These are phyloP conservation scores for Ustanciosporium gigantosporum DNA, from an alignment of 1,284 basidiomycete genomes.

Conservation along the genomic window DNA sequence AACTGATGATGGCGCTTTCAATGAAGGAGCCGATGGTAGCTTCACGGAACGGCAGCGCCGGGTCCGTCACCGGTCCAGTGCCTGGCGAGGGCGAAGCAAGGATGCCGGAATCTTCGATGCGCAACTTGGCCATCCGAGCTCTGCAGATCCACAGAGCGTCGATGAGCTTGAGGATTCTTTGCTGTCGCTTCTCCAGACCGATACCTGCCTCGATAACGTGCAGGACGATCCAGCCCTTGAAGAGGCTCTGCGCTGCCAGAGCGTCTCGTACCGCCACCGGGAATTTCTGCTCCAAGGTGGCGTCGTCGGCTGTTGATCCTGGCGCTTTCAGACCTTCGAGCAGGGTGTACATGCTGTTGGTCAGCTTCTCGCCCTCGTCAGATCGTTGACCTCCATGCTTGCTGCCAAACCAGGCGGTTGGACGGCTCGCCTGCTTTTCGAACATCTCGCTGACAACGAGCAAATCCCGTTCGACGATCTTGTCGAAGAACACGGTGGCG, in stretches of 20 bases:
- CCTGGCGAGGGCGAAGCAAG: background rate
- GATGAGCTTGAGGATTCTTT: constrained; percentile 47
- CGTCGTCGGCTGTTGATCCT: background rate
- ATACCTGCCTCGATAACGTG: constrained; percentile 54
- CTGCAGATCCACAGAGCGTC: constrained; percentile 55
- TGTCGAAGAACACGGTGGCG: constrained; percentile 50
- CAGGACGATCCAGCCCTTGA: constrained; percentile 54
- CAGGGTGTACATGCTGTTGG: constrained; percentile 53
- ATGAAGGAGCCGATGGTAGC: constrained; percentile 54
- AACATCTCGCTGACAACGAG: constrained; percentile 51
- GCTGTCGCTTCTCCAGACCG: constrained; percentile 44
- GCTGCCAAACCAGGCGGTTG: constrained; percentile 47
- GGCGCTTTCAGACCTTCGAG: constrained; percentile 34
- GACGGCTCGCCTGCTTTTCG: constrained; percentile 36
- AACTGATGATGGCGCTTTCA: constrained; percentile 51
- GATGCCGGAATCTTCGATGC: constrained; percentile 7
- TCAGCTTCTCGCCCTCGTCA: constrained; percentile 38
- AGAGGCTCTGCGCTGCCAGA: constrained; percentile 46
- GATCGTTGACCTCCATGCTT: constrained; percentile 6
- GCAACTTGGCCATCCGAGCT: constrained; percentile 44
- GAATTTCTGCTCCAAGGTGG: constrained; percentile 35
- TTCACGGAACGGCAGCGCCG: constrained; percentile 39
- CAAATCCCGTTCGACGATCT: constrained; percentile 49
- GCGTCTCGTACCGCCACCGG: constrained; percentile 47
- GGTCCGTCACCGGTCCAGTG: constrained; percentile 1